Conservation (phyloP, 129 eudicot species). For the Lactuca saligna region DNA sequence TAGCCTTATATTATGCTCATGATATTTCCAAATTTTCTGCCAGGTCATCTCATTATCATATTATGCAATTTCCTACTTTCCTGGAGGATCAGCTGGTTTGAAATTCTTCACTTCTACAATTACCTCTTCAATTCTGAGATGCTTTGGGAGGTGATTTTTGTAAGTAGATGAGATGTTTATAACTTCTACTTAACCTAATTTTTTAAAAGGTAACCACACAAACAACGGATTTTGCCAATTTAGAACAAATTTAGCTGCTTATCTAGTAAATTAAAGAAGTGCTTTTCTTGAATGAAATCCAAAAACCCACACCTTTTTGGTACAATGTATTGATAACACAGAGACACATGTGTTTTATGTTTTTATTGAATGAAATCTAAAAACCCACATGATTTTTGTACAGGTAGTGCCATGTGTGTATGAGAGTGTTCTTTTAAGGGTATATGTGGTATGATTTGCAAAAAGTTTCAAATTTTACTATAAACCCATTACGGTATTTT, state of each 20-base stretch:
- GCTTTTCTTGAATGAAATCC: no score
- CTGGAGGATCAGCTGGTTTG: conserved; percentile 94
- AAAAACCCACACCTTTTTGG: neutral
- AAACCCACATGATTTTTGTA: neutral
- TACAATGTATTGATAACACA: neutral
- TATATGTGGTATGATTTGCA: neutral
- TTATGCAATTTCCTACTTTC: conserved; percentile 92
- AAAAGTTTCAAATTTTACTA: neutral
- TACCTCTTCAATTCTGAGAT: conserved; percentile 64
- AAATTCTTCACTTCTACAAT: conserved; percentile 76
- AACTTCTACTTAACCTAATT: neutral
- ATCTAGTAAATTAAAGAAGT: no score
- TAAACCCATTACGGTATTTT: no score
- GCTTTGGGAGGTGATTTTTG: conserved; percentile 76
- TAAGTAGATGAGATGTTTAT: conserved; percentile 3
- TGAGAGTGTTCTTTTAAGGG: neutral
- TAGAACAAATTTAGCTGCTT: no score
- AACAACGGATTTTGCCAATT: no score
- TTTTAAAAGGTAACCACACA: neutral
- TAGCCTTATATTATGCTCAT: no score
- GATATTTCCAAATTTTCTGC: neutral
- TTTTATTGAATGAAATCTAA: neutral
- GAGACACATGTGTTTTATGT: neutral
- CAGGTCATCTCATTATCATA: conserved; percentile 86
- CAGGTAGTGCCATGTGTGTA: neutral